Conservation (phyloP, 2,329 filamentous ascomycete genomes). For the Arthrobotrys pseudoclavata region DNA sequence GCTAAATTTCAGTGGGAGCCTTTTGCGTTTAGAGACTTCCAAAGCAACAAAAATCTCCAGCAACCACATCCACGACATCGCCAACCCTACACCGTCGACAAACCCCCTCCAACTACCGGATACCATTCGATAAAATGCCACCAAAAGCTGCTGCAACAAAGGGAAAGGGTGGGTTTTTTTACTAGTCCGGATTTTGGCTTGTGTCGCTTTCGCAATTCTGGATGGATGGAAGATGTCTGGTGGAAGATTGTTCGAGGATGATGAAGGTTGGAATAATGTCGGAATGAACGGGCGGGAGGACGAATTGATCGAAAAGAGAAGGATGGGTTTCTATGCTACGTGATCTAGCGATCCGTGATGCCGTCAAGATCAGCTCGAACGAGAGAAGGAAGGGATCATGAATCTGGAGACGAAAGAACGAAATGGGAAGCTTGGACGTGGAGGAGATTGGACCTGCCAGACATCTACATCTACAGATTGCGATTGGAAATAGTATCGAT, state of each 20-base stretch:
- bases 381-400: not conserved
- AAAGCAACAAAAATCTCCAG: constrained; percentile 48
- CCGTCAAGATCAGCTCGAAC: not conserved
- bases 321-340: not conserved
- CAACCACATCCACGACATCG: constrained; percentile 54
- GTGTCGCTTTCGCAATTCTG: constrained; percentile 44
- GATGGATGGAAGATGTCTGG: constrained; percentile 42
- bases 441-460: constrained; percentile 6
- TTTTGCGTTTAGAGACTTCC: constrained; percentile 43
- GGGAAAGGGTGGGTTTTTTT: constrained; percentile 55
- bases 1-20: constrained; percentile 39
- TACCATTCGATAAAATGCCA: constrained; percentile 58
- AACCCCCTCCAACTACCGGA: constrained; percentile 26
- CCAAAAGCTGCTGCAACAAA: constrained; percentile 56
- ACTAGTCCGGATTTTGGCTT: constrained; percentile 16
- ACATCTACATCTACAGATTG: constrained; percentile 46
- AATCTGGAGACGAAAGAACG: not conserved
- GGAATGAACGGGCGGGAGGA: not conserved
- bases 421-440: constrained; percentile 2
- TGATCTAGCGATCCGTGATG: not conserved
- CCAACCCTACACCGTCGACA: constrained; percentile 55
- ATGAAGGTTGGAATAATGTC: not conserved
- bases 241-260: not conserved
- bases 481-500: constrained; percentile 26
- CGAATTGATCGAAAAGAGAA: not conserved